Percentiles rank a stretch among this genome's conserved stretches.
Conservation (phyloP, 352 stramenopile species). For the Pythium periplocum region DNA sequence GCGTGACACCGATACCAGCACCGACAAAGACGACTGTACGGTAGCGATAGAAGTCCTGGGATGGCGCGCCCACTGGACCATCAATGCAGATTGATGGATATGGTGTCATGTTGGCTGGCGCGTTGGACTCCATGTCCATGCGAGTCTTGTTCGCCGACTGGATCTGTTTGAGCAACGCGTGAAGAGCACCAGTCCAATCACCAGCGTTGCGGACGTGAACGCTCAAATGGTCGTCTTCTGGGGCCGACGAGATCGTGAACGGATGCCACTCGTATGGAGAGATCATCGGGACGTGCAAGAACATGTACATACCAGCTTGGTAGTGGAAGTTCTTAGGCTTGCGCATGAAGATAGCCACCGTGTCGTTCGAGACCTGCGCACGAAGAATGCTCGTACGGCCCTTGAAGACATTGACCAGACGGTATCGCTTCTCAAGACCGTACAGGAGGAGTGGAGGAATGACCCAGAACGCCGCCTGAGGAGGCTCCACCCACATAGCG, state of each 20-base stretch:
- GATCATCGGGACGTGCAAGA: slow-evolving; percentile 74
- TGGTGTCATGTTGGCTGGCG: slow-evolving; percentile 18
- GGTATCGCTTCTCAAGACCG: slow-evolving; percentile 55
- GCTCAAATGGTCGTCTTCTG: slow-evolving; percentile 58
- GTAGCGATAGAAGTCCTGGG: slow-evolving; percentile 60
- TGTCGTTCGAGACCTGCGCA: slow-evolving; percentile 45
- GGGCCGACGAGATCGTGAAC: slow-evolving; percentile 86
- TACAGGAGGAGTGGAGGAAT: slow-evolving; percentile 53
- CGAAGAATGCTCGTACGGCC: slow-evolving; percentile 41
- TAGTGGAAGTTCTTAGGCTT: slow-evolving; percentile 56
- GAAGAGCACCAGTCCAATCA: slow-evolving; percentile 60
- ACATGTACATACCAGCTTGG: slow-evolving; percentile 77
- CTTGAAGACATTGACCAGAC: slow-evolving; percentile 45
- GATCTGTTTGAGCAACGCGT: slow-evolving; percentile 38
- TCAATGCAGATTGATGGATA: slow-evolving; percentile 57
- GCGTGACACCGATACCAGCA: slow-evolving; percentile 66
- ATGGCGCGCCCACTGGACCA: slow-evolving; percentile 47
- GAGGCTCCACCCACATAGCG: slow-evolving; percentile 50
- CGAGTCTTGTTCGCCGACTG: slow-evolving; percentile 19
- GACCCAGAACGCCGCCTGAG: slow-evolving; percentile 52
- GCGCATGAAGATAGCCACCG: slow-evolving; percentile 60
- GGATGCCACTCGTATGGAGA: slow-evolving; percentile 84
- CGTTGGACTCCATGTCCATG: slow-evolving; percentile 26
- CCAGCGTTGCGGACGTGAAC: slow-evolving; percentile 65
- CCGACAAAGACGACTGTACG: slow-evolving; percentile 61